Evolutionary conservation across 768 basidiomycete genomes (phyloP), one percentile per base, ranked within the genome.

Genomic region (Auriculariales sp.): DNA sequence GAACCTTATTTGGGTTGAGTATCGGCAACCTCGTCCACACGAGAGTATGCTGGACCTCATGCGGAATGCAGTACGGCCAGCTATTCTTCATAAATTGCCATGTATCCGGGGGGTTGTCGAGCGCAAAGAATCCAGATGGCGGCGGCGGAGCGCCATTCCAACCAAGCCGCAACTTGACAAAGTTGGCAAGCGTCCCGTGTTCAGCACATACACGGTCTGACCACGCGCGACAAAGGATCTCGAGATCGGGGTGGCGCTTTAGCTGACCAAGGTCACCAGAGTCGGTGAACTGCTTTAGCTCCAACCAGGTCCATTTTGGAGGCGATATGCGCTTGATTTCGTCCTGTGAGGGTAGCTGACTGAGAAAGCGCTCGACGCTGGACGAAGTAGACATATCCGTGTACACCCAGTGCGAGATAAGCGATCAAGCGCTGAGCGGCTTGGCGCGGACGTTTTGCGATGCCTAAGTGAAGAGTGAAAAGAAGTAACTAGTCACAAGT

Each of bases 21-120:
- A 90, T 71, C 2, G 85, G 83, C 3, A 86, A 59, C 12, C 77
- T 71, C 4, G 81, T 81, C 89, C 89, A 92, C 48, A 90, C 71
- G 17, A 90, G 64, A 24, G 73, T 72, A 60, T 88, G 85, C 53
- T 85, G 82, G 28, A 89, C 68, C 51, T 81, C 78, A 2, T 73
- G 57, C 2, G 86, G 87, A 10, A 88, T 86, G 5, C 84, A 89
- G 62, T 92, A 92, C 0, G 88, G 88, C 88, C 88, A 92, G 59
- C 88, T 85, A 57, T 89, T 88, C 57, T 69, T 78, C 39, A 82
- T 81, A 53, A 89, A 77, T 57, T 79, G 82, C 54, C 86, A 65
- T 47, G 75, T 66, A 31, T 76, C 66, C 11, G 69, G 56, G 0
- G 81, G 74, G 9, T 77, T 78, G 54, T 80, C 69, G 12, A 73